Evolutionary conservation across 345 rosid genomes (phyloP).

Genomic region (Ceriops tagal): DNA sequence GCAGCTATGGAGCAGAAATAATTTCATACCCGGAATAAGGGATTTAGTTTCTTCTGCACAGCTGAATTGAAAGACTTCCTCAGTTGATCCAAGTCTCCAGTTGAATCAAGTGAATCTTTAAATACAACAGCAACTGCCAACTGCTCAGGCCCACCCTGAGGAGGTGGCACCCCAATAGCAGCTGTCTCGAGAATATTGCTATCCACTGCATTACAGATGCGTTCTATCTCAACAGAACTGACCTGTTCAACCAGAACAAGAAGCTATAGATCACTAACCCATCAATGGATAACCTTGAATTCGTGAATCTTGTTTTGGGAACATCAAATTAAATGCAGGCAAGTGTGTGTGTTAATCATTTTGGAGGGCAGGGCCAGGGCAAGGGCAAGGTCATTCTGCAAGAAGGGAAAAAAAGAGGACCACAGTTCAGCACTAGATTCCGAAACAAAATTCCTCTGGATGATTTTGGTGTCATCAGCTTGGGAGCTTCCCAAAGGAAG

Average conservation of each 20-base stretch:
- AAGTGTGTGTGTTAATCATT: no score
- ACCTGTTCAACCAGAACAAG: conserved; percentile 45
- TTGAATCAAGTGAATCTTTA: conserved; percentile 32
- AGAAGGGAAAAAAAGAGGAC: no score
- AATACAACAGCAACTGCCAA: conserved; percentile 75
- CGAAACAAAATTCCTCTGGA: neutral
- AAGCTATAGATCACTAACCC: neutral
- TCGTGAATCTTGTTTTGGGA: neutral
- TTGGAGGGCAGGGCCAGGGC: no score
- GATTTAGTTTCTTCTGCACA: conserved; percentile 81
- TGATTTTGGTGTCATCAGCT: neutral
- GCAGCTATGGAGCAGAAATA: neutral
- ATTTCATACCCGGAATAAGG: conserved; percentile 71
- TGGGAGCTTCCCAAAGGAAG: neutral
- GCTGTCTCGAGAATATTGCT: conserved; percentile 77
- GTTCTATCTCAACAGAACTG: conserved; percentile 85
- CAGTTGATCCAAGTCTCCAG: conserved; percentile 45
- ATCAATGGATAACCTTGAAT: neutral
- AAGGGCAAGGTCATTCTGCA: no score
- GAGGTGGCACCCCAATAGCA: conserved; percentile 90
- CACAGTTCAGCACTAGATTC: neutral
- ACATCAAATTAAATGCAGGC: no score
- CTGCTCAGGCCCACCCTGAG: conserved; percentile 84
- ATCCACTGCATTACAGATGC: conserved; percentile 74
- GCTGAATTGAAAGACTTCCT: conserved; percentile 72